Evolutionary conservation across 2,329 filamentous ascomycete species (phyloP).

Genomic region (Microcyclospora pomicola): DNA sequence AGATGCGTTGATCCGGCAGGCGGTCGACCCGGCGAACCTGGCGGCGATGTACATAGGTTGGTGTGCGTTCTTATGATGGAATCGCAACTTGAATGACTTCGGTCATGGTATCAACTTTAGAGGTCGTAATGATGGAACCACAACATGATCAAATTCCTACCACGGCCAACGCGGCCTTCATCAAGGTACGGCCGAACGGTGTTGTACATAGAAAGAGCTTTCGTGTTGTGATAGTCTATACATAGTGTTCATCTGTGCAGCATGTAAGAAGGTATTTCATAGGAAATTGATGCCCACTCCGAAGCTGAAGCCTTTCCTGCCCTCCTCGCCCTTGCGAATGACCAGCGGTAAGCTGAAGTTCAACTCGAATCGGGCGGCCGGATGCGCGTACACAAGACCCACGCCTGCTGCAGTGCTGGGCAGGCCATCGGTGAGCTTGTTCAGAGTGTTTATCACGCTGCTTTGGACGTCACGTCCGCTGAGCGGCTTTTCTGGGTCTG

Average conservation of each 20-base stretch:
- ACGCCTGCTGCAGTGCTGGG: constrained; percentile 79
- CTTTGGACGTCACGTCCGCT: constrained; percentile 37
- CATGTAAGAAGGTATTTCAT: constrained; percentile 32
- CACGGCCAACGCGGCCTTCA: too few relatives aligned
- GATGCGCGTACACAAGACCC: constrained; percentile 88
- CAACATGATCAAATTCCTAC: too few relatives aligned
- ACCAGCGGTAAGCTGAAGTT: constrained; percentile 88
- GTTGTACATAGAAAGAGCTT: too few relatives aligned
- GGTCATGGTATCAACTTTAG: too few relatives aligned
- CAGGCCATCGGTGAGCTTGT: constrained; percentile 57
- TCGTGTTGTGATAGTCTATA: too few relatives aligned
- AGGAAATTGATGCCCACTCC: constrained; percentile 95
- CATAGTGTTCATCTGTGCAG: too few relatives aligned
- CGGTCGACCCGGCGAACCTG: constrained; percentile 65
- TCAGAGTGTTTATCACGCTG: constrained; percentile 49
- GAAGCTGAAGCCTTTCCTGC: constrained; percentile 80
- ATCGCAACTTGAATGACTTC: too few relatives aligned
- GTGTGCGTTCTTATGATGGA: constrained; percentile 51
- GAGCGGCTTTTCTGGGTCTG: constrained; percentile 31
- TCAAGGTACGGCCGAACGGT: too few relatives aligned
- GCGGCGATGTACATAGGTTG: constrained; percentile 96
- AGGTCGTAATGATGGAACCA: too few relatives aligned
- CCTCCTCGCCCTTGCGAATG: constrained; percentile 68
- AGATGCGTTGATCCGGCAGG: constrained; percentile 83
- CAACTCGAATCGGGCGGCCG: constrained; percentile 82